A percentile compares a stretch with the other conserved stretches of the same genome.
These are phyloP conservation scores for Stylonectria norvegica DNA, from an alignment of 2,329 filamentous ascomycete genomes.

Conservation along the genomic window DNA sequence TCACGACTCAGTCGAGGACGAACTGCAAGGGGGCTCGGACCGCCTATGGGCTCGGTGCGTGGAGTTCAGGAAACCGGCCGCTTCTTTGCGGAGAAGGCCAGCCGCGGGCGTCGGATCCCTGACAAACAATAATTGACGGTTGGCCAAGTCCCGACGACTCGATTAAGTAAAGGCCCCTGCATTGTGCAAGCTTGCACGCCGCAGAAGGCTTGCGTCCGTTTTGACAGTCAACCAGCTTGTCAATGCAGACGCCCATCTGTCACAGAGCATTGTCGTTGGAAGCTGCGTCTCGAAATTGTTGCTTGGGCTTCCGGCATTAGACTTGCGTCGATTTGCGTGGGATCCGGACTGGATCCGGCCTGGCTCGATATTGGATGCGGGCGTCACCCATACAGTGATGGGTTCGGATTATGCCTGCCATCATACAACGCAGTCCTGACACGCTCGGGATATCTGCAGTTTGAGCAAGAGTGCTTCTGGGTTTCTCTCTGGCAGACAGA, in stretches of 20 bases:
- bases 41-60: background rate
- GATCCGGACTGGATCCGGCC: too few species aligned
- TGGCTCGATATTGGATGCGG: background rate
- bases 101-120: background rate
- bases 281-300: too few species aligned
- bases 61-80: too few species aligned
- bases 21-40: background rate
- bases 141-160: background rate
- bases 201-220: background rate
- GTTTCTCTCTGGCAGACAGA: background rate
- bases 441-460: background rate
- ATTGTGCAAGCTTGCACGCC: conserved; percentile 2
- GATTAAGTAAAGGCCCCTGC: conserved; percentile 2
- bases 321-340: too few species aligned
- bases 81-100: background rate
- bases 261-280: background rate
- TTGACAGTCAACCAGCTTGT: background rate
- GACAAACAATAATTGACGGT: too few species aligned
- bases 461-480: background rate
- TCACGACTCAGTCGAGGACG: background rate
- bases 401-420: background rate
- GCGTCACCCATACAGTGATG: background rate
- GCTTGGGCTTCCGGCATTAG: too few species aligned
- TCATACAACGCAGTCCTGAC: background rate
- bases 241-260: background rate